Conservation (phyloP, 2,329 filamentous ascomycete species). For the Setomelanomma holmii region DNA sequence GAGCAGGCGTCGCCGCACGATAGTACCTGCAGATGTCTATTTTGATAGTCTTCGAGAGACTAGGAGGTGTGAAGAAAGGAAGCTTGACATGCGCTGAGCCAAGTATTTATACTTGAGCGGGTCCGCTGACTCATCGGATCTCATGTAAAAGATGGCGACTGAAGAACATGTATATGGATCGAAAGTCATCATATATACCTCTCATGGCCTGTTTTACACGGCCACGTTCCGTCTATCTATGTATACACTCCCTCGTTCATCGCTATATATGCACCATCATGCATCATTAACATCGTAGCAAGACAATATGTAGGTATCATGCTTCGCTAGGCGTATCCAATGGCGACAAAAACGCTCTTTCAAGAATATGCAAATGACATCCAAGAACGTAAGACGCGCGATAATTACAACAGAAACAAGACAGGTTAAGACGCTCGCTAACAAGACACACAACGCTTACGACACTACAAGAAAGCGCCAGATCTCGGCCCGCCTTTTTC, state of each 20-base stretch:
- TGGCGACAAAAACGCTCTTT: background rate
- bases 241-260: background rate
- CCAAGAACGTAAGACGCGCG: background rate
- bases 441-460: background rate
- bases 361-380: background rate
- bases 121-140: no score
- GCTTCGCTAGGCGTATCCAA: background rate
- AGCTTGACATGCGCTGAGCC: no score
- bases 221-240: background rate
- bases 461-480: constrained; percentile 4
- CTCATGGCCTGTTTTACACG: background rate
- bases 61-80: no score
- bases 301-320: background rate
- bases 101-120: no score
- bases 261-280: background rate
- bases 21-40: no score
- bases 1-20: no score
- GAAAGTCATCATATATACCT: background rate
- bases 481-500: constrained; percentile 8
- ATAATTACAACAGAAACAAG: background rate
- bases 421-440: background rate
- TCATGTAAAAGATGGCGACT: no score
- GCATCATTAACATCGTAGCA: constrained; percentile 1
- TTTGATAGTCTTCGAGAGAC: no score
- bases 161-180: no score